Percentiles rank a stretch among this genome's conserved stretches.
These are phyloP conservation scores for Venturia aucupariae DNA, from an alignment of 2,329 filamentous ascomycete species.

Conservation along the genomic window DNA sequence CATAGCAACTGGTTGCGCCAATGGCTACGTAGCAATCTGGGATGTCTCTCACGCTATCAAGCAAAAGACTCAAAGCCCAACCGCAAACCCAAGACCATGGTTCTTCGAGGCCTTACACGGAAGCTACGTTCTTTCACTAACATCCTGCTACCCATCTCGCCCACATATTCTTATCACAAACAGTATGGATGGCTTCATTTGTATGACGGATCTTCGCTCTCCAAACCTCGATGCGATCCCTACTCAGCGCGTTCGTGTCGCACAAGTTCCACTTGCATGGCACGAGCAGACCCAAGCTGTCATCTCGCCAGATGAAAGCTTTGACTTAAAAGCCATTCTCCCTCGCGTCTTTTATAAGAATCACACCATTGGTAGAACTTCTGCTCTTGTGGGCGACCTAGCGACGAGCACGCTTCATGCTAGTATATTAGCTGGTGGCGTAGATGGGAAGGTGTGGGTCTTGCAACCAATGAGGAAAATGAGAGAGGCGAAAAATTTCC, in stretches of 20 bases:
- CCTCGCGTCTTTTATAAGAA: slow-evolving; percentile 44
- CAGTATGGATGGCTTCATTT: slow-evolving; percentile 45
- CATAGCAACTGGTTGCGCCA: slow-evolving; percentile 46
- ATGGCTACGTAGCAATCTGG: slow-evolving; percentile 49
- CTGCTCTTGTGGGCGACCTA: slow-evolving; percentile 31
- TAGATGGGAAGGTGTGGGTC: slow-evolving; percentile 41
- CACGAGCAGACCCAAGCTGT: slow-evolving; percentile 47
- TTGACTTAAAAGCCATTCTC: slow-evolving; percentile 39
- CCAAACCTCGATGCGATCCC: slow-evolving; percentile 35
- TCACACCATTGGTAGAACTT: slow-evolving; percentile 29
- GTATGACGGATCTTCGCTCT: slow-evolving; percentile 45
- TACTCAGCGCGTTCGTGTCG: slow-evolving; percentile 41
- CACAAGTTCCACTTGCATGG: slow-evolving; percentile 42
- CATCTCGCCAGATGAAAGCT: slow-evolving; percentile 46
- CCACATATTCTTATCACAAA: slow-evolving; percentile 44
- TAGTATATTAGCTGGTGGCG: slow-evolving; percentile 42
- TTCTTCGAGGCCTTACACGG: slow-evolving; percentile 35
- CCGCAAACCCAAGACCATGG: slow-evolving; percentile 27
- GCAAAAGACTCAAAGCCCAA: slow-evolving; percentile 20
- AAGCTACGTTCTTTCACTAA: slow-evolving; percentile 39
- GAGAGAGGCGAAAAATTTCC: slow-evolving; percentile 39
- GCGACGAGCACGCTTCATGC: slow-evolving; percentile 46
- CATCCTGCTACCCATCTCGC: slow-evolving; percentile 44
- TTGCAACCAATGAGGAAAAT: slow-evolving; percentile 45
- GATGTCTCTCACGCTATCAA: slow-evolving; percentile 34